Evolutionary conservation across 192 early-diverging fungal species (phyloP).

Genomic region (Geranomyces michiganensis): DNA sequence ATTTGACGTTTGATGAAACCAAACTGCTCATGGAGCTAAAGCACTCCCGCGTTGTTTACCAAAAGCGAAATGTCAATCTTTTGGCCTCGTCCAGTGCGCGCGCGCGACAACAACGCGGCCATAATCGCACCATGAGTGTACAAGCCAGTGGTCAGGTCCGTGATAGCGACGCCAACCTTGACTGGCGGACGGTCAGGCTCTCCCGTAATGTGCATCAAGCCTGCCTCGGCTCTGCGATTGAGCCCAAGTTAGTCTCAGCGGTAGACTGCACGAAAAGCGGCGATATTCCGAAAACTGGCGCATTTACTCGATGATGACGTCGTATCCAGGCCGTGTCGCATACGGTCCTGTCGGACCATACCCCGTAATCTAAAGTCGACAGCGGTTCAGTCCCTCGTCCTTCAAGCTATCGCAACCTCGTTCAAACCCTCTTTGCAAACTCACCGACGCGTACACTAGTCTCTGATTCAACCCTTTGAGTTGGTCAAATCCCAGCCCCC

Average conservation of each 20-base stretch:
- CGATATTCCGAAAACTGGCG: too few species aligned
- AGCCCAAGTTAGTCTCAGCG: too few species aligned
- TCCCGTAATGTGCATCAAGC: slow-evolving; percentile 96
- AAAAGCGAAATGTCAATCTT: slow-evolving; percentile 87
- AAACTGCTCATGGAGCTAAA: too few species aligned
- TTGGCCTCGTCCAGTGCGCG: slow-evolving; percentile 71
- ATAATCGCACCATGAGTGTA: slow-evolving; percentile 89
- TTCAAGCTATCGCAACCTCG: too few species aligned
- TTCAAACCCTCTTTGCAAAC: slow-evolving; percentile 4
- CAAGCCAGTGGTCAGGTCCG: slow-evolving; percentile 74
- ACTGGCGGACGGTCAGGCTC: slow-evolving; percentile 76
- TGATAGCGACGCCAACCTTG: slow-evolving; percentile 97
- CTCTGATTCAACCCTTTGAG: slow-evolving; percentile 69
- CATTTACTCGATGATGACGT: slow-evolving; percentile 57
- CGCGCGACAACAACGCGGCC: slow-evolving; percentile 78
- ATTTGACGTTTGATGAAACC: too few species aligned
- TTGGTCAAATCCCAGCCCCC: slow-evolving; percentile 78
- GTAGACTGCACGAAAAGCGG: too few species aligned
- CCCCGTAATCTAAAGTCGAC: slow-evolving; percentile 56
- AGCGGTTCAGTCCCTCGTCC: too few species aligned
- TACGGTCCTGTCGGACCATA: slow-evolving; percentile 91
- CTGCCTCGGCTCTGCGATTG: slow-evolving; percentile 63
- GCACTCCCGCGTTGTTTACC: slow-evolving; percentile 7
- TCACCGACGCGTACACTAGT: slow-evolving; percentile 85
- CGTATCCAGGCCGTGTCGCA: slow-evolving; percentile 80